A percentile compares a stretch with the other conserved stretches of the same genome.
Conservation (phyloP, 2,329 filamentous ascomycete genomes). For the Fusarium piperis region DNA sequence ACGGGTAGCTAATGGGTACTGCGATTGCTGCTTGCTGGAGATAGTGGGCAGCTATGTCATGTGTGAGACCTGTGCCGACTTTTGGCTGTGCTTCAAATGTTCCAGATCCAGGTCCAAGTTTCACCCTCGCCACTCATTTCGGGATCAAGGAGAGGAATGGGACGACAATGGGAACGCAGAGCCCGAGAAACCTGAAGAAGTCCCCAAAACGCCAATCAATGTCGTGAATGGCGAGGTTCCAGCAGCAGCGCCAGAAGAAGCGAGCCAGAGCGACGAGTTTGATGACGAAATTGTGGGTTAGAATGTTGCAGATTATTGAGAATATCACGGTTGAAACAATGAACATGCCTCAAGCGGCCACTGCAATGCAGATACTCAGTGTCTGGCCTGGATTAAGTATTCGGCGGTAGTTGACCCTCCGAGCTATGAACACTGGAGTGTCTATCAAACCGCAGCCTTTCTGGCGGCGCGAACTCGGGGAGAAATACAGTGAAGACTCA, state of each 20-base stretch:
- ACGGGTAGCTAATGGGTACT: background rate
- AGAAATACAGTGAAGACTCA: too few relatives aligned
- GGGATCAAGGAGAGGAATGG: background rate
- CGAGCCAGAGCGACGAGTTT: background rate
- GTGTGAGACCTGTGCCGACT: background rate
- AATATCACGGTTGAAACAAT: background rate
- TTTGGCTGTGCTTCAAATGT: background rate
- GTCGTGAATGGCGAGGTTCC: background rate
- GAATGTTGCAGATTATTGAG: background rate
- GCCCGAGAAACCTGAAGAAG: background rate
- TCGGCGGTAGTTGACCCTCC: background rate
- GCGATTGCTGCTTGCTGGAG: background rate
- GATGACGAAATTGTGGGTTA: slow-evolving; percentile 1
- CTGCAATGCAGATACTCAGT: background rate
- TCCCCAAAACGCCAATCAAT: background rate
- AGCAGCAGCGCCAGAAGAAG: background rate
- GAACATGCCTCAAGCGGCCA: background rate
- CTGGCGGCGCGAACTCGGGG: too few relatives aligned
- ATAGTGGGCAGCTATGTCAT: background rate
- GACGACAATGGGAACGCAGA: background rate
- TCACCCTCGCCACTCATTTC: background rate
- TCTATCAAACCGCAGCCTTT: too few relatives aligned
- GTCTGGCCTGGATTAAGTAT: background rate
- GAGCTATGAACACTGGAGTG: background rate
- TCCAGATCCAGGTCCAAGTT: background rate